Base-by-base conservation (phyloP, 2,329 filamentous ascomycete species). In the Stachybotrys echinatus region DNA sequence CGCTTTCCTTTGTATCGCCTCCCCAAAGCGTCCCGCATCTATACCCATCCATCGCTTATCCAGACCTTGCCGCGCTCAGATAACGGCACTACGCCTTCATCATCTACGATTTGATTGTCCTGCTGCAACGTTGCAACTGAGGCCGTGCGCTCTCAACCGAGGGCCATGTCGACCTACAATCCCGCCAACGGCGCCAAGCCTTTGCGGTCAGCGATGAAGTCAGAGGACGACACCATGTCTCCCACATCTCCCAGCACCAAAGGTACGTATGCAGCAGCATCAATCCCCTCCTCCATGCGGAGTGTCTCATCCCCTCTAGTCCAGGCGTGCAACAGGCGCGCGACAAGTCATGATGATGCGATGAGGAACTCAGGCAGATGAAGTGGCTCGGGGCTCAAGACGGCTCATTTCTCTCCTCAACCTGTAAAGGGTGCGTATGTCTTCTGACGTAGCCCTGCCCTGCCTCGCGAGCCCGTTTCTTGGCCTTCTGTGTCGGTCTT, bases 181-280 rank as follows among this genome's bases (percentile, higher is more conserved):
- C 52, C 58, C 22, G 19, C 59, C 49, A 57, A 58, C 47, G 54
- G 55, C 50, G 50, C 54, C 21, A 40, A 57, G 52, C 69, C 71
- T 6, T 60, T 74, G 48, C 70, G 70, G 44, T 74, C 72, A 37
- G 72, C 70, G 21, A 60, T 75, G 55, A 76, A 75, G 59, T 60
- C 56, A 14, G 74, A 76, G 23, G 70, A 73, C 47, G 73, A 75
- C 44, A 57, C 45, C 45, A 68, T 71, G 43, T 65, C 61, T 51
- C 62, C 66, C 3, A 60, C 61, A 20, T 65, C 72, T 12, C 58
- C 66, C 37, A 69, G 64, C 52, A 65, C 66, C 40, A 76, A 76
- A 72, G 74, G 74, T 76, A 60, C 52, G 71, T 72, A n/a, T n/a
- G 17, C 38, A 40, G 17, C 12, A n/a, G 14, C 22, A 50, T 23